A percentile compares a stretch with the other conserved stretches of the same genome.
Conservation (phyloP, 2,329 filamentous ascomycete species). For the Sporothrix sp. region DNA sequence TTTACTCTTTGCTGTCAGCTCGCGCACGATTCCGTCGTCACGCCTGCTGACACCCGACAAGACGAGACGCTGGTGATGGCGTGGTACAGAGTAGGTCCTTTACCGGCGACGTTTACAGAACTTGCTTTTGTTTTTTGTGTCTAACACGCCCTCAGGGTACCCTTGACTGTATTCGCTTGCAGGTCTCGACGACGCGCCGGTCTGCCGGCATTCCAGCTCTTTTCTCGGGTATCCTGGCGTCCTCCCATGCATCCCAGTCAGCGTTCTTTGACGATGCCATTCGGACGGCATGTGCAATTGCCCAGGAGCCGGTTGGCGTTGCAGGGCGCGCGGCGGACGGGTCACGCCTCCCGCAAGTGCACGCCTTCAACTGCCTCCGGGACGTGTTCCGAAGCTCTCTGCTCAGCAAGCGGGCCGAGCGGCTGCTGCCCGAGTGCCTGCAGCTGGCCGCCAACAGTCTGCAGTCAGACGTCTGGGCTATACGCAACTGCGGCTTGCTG, state of each 20-base stretch:
- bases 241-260: slow-evolving; percentile 46
- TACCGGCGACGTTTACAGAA: too few relatives aligned
- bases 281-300: slow-evolving; percentile 49
- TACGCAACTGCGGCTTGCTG: slow-evolving; percentile 86
- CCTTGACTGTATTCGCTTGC: slow-evolving; percentile 59
- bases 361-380: slow-evolving; percentile 87
- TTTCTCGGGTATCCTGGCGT: slow-evolving; percentile 68
- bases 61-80: slow-evolving; percentile 42
- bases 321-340: slow-evolving; percentile 48
- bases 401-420: slow-evolving; percentile 62
- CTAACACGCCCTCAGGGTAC: slow-evolving; percentile 40
- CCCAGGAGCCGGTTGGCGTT: slow-evolving; percentile 38
- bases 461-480: slow-evolving; percentile 74
- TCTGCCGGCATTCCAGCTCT: slow-evolving; percentile 88
- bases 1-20: slow-evolving; percentile 71
- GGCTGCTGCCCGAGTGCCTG: slow-evolving; percentile 62
- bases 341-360: slow-evolving; percentile 74
- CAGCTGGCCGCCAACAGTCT: slow-evolving; percentile 72
- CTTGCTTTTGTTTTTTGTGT: too few relatives aligned
- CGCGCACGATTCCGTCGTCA: slow-evolving; percentile 36
- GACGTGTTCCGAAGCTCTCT: slow-evolving; percentile 81
- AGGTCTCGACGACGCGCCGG: slow-evolving; percentile 74
- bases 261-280: slow-evolving; percentile 57
- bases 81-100: slow-evolving; percentile 63
- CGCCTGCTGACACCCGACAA: slow-evolving; percentile 22